Evolutionary conservation across 768 basidiomycete genomes (phyloP).

Genomic region (Agaricus subrufescens): DNA sequence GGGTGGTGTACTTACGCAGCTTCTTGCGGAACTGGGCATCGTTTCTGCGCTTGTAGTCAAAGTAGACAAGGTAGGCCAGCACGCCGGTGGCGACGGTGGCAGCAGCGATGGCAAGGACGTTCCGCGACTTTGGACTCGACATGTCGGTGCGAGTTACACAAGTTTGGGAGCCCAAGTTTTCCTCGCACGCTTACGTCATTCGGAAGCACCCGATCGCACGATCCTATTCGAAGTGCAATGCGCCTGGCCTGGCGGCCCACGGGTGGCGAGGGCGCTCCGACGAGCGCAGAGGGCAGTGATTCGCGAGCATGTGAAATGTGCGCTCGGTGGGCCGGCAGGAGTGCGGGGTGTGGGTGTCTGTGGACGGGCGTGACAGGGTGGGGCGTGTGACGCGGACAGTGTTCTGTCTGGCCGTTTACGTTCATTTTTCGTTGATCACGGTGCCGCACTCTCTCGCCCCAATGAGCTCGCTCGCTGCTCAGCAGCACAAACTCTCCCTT

Average conservation of each 20-base stretch:
- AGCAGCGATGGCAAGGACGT: slow-evolving; percentile 40
- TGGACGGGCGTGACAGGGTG: slow-evolving; percentile 6
- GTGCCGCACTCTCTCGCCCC: slow-evolving; percentile 10
- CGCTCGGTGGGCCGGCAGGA: background rate
- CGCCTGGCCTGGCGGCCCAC: too few species aligned
- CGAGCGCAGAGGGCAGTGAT: too few species aligned
- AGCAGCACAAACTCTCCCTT: slow-evolving; percentile 4
- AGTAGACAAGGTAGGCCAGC: slow-evolving; percentile 85
- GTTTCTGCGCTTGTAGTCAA: slow-evolving; percentile 91
- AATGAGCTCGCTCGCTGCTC: slow-evolving; percentile 13
- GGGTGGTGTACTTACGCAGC: slow-evolving; percentile 57
- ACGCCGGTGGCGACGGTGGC: slow-evolving; percentile 52
- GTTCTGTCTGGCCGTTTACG: slow-evolving; percentile 13
- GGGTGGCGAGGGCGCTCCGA: too few species aligned
- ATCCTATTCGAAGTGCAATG: background rate
- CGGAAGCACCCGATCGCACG: slow-evolving; percentile 1
- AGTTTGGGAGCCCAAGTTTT: background rate
- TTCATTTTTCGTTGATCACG: slow-evolving; percentile 30
- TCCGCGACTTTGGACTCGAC: slow-evolving; percentile 30
- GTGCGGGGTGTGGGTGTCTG: background rate
- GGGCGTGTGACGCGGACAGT: background rate
- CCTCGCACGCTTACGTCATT: slow-evolving; percentile 9
- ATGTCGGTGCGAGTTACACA: slow-evolving; percentile 22
- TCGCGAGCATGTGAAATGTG: background rate
- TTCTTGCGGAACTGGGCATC: slow-evolving; percentile 84